Base-by-base conservation (phyloP, 495 filamentous ascomycete genomes). In the Emericellopsis terricola region DNA sequence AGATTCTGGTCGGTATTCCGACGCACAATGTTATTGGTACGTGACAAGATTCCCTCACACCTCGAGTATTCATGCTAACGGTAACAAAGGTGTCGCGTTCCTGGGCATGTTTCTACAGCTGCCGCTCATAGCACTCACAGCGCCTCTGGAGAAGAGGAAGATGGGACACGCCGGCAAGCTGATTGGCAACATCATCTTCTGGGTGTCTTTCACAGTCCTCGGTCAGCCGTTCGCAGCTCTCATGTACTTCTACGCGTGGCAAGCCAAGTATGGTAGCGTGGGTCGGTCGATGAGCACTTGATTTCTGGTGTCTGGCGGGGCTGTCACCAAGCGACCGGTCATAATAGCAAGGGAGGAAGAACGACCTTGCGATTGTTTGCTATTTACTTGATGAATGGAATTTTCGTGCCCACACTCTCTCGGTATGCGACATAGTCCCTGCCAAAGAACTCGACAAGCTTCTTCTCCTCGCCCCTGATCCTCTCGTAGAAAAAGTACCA, bases 181-280 rank as follows among this genome's bases (percentile, higher is more conserved):
- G 3, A 59, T 87, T 36, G 89, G 89, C 7, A 97, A 97, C 49
- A 71, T 68, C 27, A 86, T 93, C 36, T 97, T 97, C 55, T 97
- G 89, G 89, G 64, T 89, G 23, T 80, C 75, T 18, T 97, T 97
- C 48, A 93, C 83, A 40, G 64, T 97, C 11, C 73, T 96, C 0
- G 89, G 89, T 0, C 89, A 97, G 64, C 89, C 89, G 8, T 60
- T 94, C 24, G 87, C 81, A 0, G 84, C 81, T 2, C 51, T 96
- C 21, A 49, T 89, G 41, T 97, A 97, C 51, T 97, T 93, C 52
- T 94, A 93, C 49, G 89, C 85, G 10, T 97, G 89, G 89, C 87
- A 94, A 53, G 85, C 83, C 14, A 97, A 97, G 57, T 93, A 93
- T 50, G 89, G 89, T 14, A 85, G 73, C 44, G 62, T 67, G 8